Base-by-base conservation (phyloP, 2,329 filamentous ascomycete genomes). In the Colletotrichum abscissum region DNA sequence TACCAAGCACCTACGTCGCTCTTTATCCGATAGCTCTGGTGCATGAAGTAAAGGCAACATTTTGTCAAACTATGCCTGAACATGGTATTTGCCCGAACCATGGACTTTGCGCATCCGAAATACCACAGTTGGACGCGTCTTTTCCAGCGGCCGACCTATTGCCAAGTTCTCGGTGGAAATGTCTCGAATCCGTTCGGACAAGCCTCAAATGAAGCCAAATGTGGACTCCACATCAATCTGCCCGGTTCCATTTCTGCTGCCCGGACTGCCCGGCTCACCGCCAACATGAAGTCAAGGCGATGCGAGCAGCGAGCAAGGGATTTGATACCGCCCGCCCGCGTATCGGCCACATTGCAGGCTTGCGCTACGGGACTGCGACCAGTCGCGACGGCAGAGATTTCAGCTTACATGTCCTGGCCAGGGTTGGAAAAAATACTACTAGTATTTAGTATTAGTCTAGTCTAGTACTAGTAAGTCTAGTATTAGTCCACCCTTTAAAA, bases 21-120 rank as follows among this genome's bases (percentile, higher is more conserved):
- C 70, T 64, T 70, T 54, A 65, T 71, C 38, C 66, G 46, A 75
- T 70, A 69, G 74, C 74, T 73, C 66, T 80, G 87, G 87, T 88
- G 87, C 86, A 89, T 89, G 88, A 88, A 89, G 85, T 85, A 85
- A 80, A 80, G 84, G 85, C 82, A 76, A 89, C 86, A 88, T 84
- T 46, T 62, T 73, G 64, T 24, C 3, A 12, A 19, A n/a, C 35
- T 6, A 38, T 22, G 22, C 4, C 28, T 24, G 3, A 19, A 35
- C 1, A 24, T 22, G 30, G 24, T 16, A 28, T 22, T n/a, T 35
- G 6, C 16, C 5, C 7, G 14, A 57, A 22, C 9, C 19, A 5
- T 1, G 24, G n/a, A 46, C 19, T 24, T 33, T n/a, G 66, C 16
- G 19, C 35, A 8, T 19, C 59, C 19, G 12, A 33, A 22, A 46